Percentiles rank a stretch among this genome's conserved stretches.
Evolutionary conservation across 352 stramenopile species (phyloP).

Genomic region (Phytophthora ohioensis): DNA sequence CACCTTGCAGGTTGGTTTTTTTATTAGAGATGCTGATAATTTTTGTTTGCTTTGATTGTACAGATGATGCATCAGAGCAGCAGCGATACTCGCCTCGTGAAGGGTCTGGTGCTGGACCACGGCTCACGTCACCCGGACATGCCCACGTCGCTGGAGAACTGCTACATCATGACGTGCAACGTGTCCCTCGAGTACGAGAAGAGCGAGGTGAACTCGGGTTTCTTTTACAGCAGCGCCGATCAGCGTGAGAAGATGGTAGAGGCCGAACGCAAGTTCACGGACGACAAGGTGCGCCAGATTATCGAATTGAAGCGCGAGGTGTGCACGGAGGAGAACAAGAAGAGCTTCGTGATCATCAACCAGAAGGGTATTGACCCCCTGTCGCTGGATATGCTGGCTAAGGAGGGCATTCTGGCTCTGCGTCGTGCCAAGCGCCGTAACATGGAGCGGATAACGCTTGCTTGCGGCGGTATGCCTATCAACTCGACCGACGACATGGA

Average conservation of each 20-base stretch:
- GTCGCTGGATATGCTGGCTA: constrained; percentile 99
- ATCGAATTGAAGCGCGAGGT: constrained; percentile 99
- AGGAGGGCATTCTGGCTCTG: constrained; percentile 99
- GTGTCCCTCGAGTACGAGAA: constrained; percentile 99
- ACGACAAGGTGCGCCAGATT: constrained; percentile 97
- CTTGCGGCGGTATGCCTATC: constrained; percentile 98
- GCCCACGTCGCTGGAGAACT: constrained; percentile 97
- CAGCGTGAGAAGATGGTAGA: constrained; percentile 99
- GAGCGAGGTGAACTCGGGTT: constrained; percentile 98
- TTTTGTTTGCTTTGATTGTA: neutral
- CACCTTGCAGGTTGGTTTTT: neutral
- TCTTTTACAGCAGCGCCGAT: constrained; percentile 99
- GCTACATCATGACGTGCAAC: constrained; percentile 99
- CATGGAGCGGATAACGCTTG: constrained; percentile 99
- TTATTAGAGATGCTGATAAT: constrained; percentile 1
- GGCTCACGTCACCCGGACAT: constrained; percentile 99
- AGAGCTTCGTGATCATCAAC: constrained; percentile 99
- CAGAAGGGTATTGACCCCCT: constrained; percentile 99
- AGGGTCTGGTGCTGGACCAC: constrained; percentile 98
- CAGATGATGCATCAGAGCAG: constrained; percentile 97
- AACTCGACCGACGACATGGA: constrained; percentile 99
- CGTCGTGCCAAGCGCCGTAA: constrained; percentile 99
- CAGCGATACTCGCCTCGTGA: constrained; percentile 94
- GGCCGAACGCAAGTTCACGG: constrained; percentile 95
- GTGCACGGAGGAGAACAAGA: constrained; percentile 95